phyloP scores from a whole-genome alignment of 345 rosid species.

The Pseudoturritis turrita region DNA sequence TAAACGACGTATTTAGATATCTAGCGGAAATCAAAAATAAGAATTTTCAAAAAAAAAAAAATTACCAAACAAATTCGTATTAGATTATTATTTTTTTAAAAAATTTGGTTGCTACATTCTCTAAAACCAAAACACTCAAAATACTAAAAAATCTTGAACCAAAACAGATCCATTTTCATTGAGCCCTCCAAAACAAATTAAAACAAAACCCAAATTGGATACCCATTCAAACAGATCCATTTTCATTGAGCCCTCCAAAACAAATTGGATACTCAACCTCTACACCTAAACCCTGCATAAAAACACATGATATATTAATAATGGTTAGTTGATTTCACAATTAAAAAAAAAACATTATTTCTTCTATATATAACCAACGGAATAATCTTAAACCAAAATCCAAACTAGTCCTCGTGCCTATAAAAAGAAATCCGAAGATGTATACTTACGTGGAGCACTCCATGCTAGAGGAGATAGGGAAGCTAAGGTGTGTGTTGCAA shows the following conservation, averaged over 20 bases:
- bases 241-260: background rate
- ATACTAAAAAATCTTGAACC: background rate
- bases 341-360: no score
- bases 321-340: background rate
- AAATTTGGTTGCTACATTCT: background rate
- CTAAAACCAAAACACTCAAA: background rate
- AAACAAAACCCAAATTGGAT: background rate
- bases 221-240: background rate
- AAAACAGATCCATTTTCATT: background rate
- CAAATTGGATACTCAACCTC: background rate
- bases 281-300: slow-evolving; percentile 12
- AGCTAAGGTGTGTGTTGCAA: slow-evolving; percentile 43
- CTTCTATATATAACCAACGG: background rate
- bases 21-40: no score
- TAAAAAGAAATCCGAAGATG: no score
- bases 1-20: no score
- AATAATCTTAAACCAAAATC: no score
- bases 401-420: no score
- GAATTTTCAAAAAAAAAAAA: no score
- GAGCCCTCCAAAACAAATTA: background rate
- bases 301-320: background rate
- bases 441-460: slow-evolving; percentile 42
- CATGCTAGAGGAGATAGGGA: slow-evolving; percentile 49
- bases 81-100: no score
- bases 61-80: no score